These are phyloP conservation scores for Lichtheimia ramosa DNA, from an alignment of 371 early-diverging fungal species.

Conservation along the genomic window DNA sequence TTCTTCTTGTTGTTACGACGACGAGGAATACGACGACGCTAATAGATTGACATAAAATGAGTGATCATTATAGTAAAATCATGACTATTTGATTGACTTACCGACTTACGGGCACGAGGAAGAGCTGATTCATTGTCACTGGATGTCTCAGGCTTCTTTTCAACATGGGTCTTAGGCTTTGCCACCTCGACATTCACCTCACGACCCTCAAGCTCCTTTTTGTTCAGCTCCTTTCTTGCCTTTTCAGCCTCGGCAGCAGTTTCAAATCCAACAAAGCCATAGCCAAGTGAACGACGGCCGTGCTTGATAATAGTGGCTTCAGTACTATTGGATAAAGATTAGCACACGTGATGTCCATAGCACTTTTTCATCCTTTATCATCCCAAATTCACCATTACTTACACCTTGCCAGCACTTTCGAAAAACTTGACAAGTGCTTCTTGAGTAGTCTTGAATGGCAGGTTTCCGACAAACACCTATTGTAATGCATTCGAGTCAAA, in stretches of 20 bases:
- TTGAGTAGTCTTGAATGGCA: slow-evolving; percentile 83
- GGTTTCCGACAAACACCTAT: slow-evolving; percentile 89
- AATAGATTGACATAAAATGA: neutral
- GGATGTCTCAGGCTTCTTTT: neutral
- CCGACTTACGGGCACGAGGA: neutral
- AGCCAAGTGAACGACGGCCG: slow-evolving; percentile 79
- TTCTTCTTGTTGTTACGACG: neutral
- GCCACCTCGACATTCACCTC: slow-evolving; percentile 89
- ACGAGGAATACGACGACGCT: neutral
- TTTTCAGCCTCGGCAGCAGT: slow-evolving; percentile 71
- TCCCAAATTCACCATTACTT: slow-evolving; percentile 21
- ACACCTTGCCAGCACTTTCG: slow-evolving; percentile 74
- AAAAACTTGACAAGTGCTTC: slow-evolving; percentile 78
- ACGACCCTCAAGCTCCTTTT: slow-evolving; percentile 77
- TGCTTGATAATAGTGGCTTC: slow-evolving; percentile 78
- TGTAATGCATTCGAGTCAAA: neutral
- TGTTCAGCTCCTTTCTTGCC: slow-evolving; percentile 73
- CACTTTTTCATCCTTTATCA: neutral
- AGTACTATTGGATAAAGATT: slow-evolving; percentile 15
- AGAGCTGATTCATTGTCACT: neutral
- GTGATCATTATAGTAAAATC: neutral
- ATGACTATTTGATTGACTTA: neutral
- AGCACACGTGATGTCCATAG: neutral
- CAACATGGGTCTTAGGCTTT: slow-evolving; percentile 42
- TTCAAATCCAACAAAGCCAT: slow-evolving; percentile 88